phyloP scores from a whole-genome alignment of 371 early-diverging fungal species.

The Coemansia sp. region DNA sequence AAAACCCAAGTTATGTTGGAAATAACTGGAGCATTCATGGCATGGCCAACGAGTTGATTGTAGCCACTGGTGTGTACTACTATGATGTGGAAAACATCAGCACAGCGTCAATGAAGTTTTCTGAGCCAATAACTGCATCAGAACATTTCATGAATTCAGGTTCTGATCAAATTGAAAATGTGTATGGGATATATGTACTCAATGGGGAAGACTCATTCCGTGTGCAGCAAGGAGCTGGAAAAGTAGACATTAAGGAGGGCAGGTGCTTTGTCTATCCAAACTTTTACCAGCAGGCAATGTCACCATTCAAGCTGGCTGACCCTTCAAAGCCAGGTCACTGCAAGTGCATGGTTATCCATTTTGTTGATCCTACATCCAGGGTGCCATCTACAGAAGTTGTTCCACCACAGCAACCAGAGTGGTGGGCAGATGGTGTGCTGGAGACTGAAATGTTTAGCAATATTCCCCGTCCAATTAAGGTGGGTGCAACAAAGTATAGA shows the following conservation, averaged over 20 bases:
- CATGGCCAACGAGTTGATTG: slow-evolving; percentile 62
- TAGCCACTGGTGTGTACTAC: slow-evolving; percentile 62
- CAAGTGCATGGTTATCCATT: slow-evolving; percentile 57
- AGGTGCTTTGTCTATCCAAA: slow-evolving; percentile 66
- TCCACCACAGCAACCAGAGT: slow-evolving; percentile 19
- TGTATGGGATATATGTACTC: slow-evolving; percentile 22
- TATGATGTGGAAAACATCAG: slow-evolving; percentile 63
- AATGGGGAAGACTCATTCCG: background rate
- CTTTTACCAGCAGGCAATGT: slow-evolving; percentile 61
- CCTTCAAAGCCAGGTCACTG: slow-evolving; percentile 54
- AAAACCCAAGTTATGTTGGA: slow-evolving; percentile 58
- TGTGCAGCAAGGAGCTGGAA: slow-evolving; percentile 45
- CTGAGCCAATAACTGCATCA: slow-evolving; percentile 15
- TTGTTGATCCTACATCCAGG: slow-evolving; percentile 28
- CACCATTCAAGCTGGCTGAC: slow-evolving; percentile 47
- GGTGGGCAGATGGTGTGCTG: slow-evolving; percentile 8
- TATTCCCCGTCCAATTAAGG: no score
- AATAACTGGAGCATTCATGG: slow-evolving; percentile 17
- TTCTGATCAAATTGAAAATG: background rate
- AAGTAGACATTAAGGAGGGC: slow-evolving; percentile 45
- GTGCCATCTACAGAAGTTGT: slow-evolving; percentile 19
- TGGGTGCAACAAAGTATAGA: no score
- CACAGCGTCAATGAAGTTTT: slow-evolving; percentile 24
- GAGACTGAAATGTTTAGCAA: no score
- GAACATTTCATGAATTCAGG: slow-evolving; percentile 13